Conservation (phyloP, 192 early-diverging fungal species). For the Dissophora globulifera region DNA sequence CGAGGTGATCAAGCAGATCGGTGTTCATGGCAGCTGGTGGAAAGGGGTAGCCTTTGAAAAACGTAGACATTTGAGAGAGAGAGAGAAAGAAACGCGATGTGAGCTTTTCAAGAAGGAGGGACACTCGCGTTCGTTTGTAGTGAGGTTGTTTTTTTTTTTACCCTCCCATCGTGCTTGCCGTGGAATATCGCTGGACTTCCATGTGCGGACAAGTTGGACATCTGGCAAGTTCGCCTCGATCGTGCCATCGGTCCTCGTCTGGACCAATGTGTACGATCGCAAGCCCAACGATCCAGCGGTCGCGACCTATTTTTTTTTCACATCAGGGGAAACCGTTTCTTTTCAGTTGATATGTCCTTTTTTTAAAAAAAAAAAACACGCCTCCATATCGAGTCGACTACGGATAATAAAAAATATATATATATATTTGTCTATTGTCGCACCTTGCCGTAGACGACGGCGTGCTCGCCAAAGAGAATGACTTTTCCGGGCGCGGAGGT, state of each 20-base stretch:
- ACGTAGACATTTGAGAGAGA: too few species aligned
- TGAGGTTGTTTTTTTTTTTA: slow-evolving; percentile 7
- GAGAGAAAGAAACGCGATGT: not conserved
- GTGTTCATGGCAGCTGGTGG: slow-evolving; percentile 54
- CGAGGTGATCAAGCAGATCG: slow-evolving; percentile 32
- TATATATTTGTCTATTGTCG: not conserved
- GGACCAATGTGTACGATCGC: slow-evolving; percentile 74
- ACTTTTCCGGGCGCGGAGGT: slow-evolving; percentile 95
- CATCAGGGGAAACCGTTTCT: too few species aligned
- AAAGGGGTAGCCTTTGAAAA: slow-evolving; percentile 48
- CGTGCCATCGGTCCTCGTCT: slow-evolving; percentile 57
- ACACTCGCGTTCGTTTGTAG: not conserved
- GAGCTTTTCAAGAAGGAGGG: not conserved
- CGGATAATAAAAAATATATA: not conserved
- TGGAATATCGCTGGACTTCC: slow-evolving; percentile 47
- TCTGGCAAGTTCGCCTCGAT: slow-evolving; percentile 73
- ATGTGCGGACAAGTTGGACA: slow-evolving; percentile 60
- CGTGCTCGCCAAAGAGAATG: slow-evolving; percentile 98
- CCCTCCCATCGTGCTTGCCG: slow-evolving; percentile 42
- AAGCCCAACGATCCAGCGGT: slow-evolving; percentile 85
- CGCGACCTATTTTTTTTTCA: slow-evolving; percentile 82
- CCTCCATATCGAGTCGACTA: not conserved
- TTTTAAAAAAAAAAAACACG: not conserved
- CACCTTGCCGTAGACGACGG: slow-evolving; percentile 93
- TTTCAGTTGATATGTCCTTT: too few species aligned